Evolutionary conservation across 805 yeast genomes (phyloP).

Genomic region (Saturnispora sanitii): DNA sequence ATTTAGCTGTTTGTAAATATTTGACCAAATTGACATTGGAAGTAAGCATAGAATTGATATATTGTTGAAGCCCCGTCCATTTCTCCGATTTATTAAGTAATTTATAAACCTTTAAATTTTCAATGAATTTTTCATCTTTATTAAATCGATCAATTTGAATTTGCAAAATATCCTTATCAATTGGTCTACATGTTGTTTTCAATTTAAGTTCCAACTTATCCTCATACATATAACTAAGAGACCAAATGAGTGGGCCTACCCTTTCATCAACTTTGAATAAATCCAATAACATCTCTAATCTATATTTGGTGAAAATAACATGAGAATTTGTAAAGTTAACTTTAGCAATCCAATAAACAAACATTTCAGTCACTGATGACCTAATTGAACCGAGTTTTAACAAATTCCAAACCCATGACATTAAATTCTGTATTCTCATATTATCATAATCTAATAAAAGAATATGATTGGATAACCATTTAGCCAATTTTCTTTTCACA

Average conservation of each 20-base stretch:
- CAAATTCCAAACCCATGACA: slow-evolving; percentile 6
- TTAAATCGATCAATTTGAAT: neutral
- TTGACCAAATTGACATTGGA: slow-evolving; percentile 3
- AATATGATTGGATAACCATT: slow-evolving; percentile 2
- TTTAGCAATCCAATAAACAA: neutral
- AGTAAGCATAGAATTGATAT: neutral
- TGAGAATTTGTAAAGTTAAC: neutral
- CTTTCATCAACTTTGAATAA: too few species aligned
- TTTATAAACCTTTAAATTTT: neutral
- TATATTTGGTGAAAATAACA: neutral
- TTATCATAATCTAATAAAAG: neutral
- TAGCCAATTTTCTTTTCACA: slow-evolving; percentile 1
- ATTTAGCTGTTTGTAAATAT: neutral
- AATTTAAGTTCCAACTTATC: too few species aligned
- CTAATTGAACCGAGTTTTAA: slow-evolving; percentile 2
- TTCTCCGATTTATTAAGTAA: neutral
- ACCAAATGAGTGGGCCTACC: too few species aligned
- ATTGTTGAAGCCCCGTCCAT: slow-evolving; percentile 1
- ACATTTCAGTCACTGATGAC: neutral
- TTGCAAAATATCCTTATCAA: slow-evolving; percentile 1
- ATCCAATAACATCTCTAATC: neutral
- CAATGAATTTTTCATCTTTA: neutral
- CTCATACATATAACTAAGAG: too few species aligned
- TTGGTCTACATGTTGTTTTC: neutral
- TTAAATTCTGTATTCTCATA: neutral